Evolutionary conservation across 2,329 filamentous ascomycete genomes (phyloP), one percentile per base, ranked within the genome.

Genomic region (Nemania diffusa): DNA sequence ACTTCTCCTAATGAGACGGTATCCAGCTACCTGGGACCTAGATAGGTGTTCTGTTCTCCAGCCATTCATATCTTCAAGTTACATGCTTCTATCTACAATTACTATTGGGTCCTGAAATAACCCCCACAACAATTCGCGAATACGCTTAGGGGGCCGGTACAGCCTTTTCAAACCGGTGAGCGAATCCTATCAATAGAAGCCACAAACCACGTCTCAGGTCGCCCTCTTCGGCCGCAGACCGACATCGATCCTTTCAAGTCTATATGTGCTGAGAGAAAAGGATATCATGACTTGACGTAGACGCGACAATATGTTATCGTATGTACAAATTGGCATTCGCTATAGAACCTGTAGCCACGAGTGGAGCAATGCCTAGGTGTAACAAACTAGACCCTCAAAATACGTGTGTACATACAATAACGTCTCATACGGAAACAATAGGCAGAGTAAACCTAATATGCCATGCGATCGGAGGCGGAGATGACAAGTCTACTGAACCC

Each of bases 341-440:
- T 58, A 57, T 65, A 63, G 37, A 67, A 55, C 57, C 29, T 65
- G 26, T 37, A 58, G 24, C 44, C 58, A 58, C 62, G 24, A 55
- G 44, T 48, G 5, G 50, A 52, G 42, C 22, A 52, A 52, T 42
- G n/a, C n/a, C n/a, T n/a, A 55, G 20, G 50, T 50, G 53, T 27
- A 34, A 3, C 26, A 55, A 40, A 44, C 46, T 42, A 57, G 26
- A 53, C 34, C 42, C 50, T 40, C 24, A 29, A 59, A 51, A 62
- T 65, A 65, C 51, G n/a, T 65, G 44, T 56, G 56, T 69, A 65
- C 61, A 64, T 69, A 65, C 57, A 69, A 56, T 27, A 55, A 40
- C 59, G 63, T 60, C 53, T 58, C 37, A 48, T 26, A 57, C 51
- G 9, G 55, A 57, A 51, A 22, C 46, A 15, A 7, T 60, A 29